Conservation (phyloP, 202 grass and related monocot species). For the Bolboschoenoplectus hybrid region DNA sequence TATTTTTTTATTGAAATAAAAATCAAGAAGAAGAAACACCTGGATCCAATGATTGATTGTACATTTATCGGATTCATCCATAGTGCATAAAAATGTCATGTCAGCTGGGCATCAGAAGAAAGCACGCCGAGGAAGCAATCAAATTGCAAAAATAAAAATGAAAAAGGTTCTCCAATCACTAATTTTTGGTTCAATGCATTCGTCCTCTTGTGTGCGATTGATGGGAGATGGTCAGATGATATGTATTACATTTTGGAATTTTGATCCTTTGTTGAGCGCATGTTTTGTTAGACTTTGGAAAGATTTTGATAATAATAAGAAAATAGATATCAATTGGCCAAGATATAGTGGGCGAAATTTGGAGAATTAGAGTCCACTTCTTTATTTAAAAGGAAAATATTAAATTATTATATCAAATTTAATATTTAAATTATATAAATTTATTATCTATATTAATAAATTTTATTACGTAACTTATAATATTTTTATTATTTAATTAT, state of each 20-base stretch:
- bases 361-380: too few species aligned
- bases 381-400: too few species aligned
- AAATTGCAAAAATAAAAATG: not conserved
- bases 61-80: not conserved
- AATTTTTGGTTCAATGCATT: constrained; percentile 30
- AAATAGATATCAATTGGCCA: not conserved
- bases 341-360: too few species aligned
- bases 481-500: too few species aligned
- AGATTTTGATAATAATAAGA: not conserved
- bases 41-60: constrained; percentile 29
- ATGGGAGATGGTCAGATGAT: not conserved
- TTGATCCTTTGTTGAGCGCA: not conserved
- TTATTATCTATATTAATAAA: too few species aligned
- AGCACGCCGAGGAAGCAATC: constrained; percentile 29
- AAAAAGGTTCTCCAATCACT: constrained; percentile 32
- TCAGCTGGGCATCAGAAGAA: constrained; percentile 29
- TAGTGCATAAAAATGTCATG: constrained; percentile 21
- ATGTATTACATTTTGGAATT: not conserved
- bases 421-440: too few species aligned
- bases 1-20: too few species aligned
- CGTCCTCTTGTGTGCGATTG: constrained; percentile 24
- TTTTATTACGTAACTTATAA: too few species aligned
- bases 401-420: too few species aligned
- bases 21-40: not conserved
- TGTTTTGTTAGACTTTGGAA: not conserved